These are phyloP conservation scores for Candida nemodendra DNA, from an alignment of 805 yeast genomes.

Conservation along the genomic window DNA sequence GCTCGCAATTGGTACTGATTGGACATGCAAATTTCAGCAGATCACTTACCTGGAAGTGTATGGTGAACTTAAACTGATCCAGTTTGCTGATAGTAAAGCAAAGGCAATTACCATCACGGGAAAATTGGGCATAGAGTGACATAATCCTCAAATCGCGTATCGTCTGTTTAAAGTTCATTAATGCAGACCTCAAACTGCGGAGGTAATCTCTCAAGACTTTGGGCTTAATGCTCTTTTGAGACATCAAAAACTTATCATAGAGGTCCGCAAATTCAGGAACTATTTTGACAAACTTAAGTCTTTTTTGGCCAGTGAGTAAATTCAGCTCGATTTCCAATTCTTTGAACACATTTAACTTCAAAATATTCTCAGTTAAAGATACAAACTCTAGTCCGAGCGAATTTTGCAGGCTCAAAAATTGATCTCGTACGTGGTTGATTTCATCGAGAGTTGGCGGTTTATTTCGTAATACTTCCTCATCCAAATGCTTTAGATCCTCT, in stretches of 20 bases:
- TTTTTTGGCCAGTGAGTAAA: constrained; percentile 5
- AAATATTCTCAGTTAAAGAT: constrained; percentile 1
- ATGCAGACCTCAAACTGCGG: neutral
- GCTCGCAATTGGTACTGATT: constrained; percentile 6
- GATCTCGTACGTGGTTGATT: constrained; percentile 7
- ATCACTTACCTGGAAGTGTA: constrained; percentile 7
- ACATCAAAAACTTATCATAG: neutral
- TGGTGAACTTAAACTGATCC: constrained; percentile 11
- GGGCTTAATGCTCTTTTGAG: neutral
- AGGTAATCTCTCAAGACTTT: constrained; percentile 11
- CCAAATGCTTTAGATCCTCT: constrained; percentile 5
- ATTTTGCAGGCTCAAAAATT: constrained; percentile 15
- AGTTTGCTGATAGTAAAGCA: constrained; percentile 9
- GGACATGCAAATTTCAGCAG: constrained; percentile 8
- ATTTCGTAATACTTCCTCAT: constrained; percentile 5
- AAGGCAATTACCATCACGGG: constrained; percentile 1
- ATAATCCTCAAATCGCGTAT: constrained; percentile 13
- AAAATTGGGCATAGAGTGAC: constrained; percentile 11
- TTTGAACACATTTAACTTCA: constrained; percentile 6
- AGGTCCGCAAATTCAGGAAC: constrained; percentile 6
- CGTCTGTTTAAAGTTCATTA: constrained; percentile 8
- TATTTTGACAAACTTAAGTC: neutral
- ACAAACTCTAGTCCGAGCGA: constrained; percentile 12
- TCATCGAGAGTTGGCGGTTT: constrained; percentile 21
- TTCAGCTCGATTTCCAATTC: constrained; percentile 9